A percentile compares a stretch with the other conserved stretches of the same genome.
Conservation (phyloP, 768 basidiomycete species). For the Pleurotus salmoneostramineus region DNA sequence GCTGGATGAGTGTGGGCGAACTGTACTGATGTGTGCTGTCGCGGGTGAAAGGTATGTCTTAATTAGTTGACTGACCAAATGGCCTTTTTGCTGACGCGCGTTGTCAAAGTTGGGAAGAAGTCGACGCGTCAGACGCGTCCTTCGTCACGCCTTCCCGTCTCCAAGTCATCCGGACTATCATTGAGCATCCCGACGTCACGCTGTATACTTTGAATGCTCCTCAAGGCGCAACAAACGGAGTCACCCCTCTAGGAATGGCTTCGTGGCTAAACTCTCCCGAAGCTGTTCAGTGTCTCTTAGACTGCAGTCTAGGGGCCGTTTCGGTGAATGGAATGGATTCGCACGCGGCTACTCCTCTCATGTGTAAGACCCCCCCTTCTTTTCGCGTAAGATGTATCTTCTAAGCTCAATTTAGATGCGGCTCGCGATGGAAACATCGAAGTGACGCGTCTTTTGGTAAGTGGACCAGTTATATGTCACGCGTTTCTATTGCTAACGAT, state of each 20-base stretch:
- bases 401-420: constrained; percentile 47
- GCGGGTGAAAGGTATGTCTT: constrained; percentile 64
- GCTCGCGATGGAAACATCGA: constrained; percentile 68
- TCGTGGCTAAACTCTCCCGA: constrained; percentile 70
- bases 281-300: constrained; percentile 60
- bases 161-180: constrained; percentile 50
- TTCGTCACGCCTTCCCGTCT: constrained; percentile 57
- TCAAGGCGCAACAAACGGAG: constrained; percentile 63
- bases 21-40: constrained; percentile 63
- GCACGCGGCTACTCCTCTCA: constrained; percentile 75
- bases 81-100: not conserved
- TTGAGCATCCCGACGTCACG: constrained; percentile 54
- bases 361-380: constrained; percentile 55
- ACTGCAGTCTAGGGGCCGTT: constrained; percentile 55
- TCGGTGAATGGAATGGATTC: constrained; percentile 73
- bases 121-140: constrained; percentile 70
- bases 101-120: constrained; percentile 54
- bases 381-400: constrained; percentile 8
- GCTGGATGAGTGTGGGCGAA: constrained; percentile 56
- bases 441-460: constrained; percentile 64
- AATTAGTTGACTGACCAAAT: constrained; percentile 4
- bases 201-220: constrained; percentile 75
- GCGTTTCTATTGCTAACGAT: constrained; percentile 17
- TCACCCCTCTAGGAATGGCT: constrained; percentile 75
- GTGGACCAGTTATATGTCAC: too few species aligned